Conservation (phyloP, 345 rosid species). For the Mallotus nudiflorus region DNA sequence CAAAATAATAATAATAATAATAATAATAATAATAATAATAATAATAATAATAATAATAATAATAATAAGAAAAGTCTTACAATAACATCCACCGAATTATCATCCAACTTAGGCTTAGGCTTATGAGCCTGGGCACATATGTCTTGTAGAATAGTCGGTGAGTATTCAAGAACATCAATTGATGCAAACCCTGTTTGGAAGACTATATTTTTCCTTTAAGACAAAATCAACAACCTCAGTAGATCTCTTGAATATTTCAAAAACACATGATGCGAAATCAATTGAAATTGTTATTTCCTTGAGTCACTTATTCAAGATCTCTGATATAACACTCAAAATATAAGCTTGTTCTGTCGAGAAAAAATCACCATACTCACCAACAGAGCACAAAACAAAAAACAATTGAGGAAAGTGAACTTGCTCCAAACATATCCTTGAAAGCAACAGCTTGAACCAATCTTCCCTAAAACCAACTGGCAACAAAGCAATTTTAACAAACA, state of each 20-base stretch:
- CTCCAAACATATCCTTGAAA: conserved; percentile 66
- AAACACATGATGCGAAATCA: conserved; percentile 14
- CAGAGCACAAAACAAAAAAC: conserved; percentile 37
- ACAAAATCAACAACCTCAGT: conserved; percentile 32
- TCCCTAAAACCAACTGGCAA: conserved; percentile 65
- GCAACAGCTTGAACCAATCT: conserved; percentile 73
- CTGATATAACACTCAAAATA: conserved; percentile 55
- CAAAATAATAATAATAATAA: too few species aligned
- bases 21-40: too few species aligned
- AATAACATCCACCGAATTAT: conserved; percentile 37
- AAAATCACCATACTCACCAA: conserved; percentile 9
- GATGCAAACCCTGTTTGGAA: conserved; percentile 43
- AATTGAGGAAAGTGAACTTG: conserved; percentile 46
- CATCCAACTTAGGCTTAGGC: conserved; percentile 19
- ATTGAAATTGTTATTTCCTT: conserved; percentile 34
- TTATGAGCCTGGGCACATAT: conserved; percentile 50
- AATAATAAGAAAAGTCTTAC: too few species aligned
- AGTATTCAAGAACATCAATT: conserved; percentile 61
- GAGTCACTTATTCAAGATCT: conserved; percentile 52
- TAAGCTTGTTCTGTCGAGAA: conserved; percentile 62
- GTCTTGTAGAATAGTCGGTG: conserved; percentile 57
- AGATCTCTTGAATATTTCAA: conserved; percentile 35
- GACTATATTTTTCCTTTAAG: conserved; percentile 43
- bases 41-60: too few species aligned
- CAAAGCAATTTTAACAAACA: conserved; percentile 11